Conservation (phyloP, 345 rosid genomes). For the Balakata baccata region DNA sequence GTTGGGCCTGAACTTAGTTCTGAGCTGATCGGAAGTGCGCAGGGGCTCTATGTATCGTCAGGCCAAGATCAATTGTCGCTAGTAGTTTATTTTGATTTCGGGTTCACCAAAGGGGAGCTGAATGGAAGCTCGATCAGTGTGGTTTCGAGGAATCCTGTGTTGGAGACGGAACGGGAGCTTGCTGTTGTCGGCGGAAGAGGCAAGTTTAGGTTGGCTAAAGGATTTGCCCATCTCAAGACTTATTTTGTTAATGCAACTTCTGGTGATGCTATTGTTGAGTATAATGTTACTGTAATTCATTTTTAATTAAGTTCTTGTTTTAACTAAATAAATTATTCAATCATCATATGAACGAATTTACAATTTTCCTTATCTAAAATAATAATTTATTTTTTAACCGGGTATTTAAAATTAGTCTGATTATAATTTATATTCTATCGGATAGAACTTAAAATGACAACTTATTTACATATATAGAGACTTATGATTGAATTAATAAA, state of each 20-base stretch:
- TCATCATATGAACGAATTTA: too few species aligned
- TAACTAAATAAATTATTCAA: too few species aligned
- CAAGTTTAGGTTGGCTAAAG: conserved; percentile 28
- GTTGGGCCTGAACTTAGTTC: conserved; percentile 36
- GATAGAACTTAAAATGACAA: too few species aligned
- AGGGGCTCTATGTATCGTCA: conserved; percentile 36
- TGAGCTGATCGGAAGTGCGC: conserved; percentile 36
- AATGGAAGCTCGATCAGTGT: conserved; percentile 35
- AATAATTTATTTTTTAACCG: too few species aligned
- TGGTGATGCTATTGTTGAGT: too few species aligned
- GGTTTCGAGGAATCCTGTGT: conserved; percentile 20
- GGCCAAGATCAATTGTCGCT: conserved; percentile 1
- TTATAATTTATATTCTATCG: too few species aligned
- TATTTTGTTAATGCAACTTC: conserved; percentile 11
- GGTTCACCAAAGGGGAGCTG: conserved; percentile 13
- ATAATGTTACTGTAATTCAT: conserved; percentile 21
- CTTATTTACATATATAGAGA: too few species aligned
- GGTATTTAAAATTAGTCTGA: too few species aligned
- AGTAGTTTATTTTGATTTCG: conserved; percentile 10
- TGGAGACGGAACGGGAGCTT: conserved; percentile 25
- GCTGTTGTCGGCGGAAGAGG: conserved; percentile 37
- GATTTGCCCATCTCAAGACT: conserved; percentile 20
- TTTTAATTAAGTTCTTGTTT: background rate
- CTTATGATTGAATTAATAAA: too few species aligned
- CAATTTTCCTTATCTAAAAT: too few species aligned